These are phyloP conservation scores for Claviceps sp. DNA, from an alignment of 2,329 filamentous ascomycete species.

Conservation along the genomic window DNA sequence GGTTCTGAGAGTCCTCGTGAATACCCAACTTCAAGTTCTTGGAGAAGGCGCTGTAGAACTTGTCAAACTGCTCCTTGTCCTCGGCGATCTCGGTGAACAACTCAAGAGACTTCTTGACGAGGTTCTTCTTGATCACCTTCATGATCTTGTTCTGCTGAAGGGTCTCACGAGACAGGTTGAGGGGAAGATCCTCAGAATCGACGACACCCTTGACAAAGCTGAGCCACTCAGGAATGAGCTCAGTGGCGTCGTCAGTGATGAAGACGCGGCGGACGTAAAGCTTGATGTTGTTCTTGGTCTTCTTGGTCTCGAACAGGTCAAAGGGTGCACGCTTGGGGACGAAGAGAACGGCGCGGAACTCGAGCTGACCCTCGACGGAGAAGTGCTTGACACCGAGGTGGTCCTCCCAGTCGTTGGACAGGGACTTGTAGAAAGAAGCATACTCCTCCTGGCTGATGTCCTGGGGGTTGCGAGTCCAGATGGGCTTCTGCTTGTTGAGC, in stretches of 20 bases:
- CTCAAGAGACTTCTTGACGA: slow-evolving; percentile 99
- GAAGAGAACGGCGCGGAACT: slow-evolving; percentile 99
- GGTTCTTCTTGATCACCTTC: slow-evolving; percentile 99
- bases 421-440: slow-evolving; percentile 98
- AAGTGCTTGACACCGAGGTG: slow-evolving; percentile 99
- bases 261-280: slow-evolving; percentile 99
- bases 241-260: slow-evolving; percentile 98
- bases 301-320: slow-evolving; percentile 99
- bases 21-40: slow-evolving; percentile 99
- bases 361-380: slow-evolving; percentile 99
- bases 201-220: slow-evolving; percentile 99
- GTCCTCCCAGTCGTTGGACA: slow-evolving; percentile 99
- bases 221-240: slow-evolving; percentile 98
- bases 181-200: slow-evolving; percentile 97
- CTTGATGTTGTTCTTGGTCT: slow-evolving; percentile 99
- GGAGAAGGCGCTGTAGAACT: slow-evolving; percentile 98
- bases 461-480: slow-evolving; percentile 96
- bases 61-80: slow-evolving; percentile 99
- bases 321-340: slow-evolving; percentile 99
- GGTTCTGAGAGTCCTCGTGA: slow-evolving; percentile 99
- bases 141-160: slow-evolving; percentile 99
- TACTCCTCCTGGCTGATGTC: slow-evolving; percentile 97
- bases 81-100: slow-evolving; percentile 98
- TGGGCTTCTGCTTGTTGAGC: slow-evolving; percentile 99
- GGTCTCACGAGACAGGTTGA: slow-evolving; percentile 99